Percentiles rank a stretch among this genome's conserved stretches.
These are phyloP conservation scores for Fusarium pseudocircinatum DNA, from an alignment of 2,329 filamentous ascomycete species.

Conservation along the genomic window DNA sequence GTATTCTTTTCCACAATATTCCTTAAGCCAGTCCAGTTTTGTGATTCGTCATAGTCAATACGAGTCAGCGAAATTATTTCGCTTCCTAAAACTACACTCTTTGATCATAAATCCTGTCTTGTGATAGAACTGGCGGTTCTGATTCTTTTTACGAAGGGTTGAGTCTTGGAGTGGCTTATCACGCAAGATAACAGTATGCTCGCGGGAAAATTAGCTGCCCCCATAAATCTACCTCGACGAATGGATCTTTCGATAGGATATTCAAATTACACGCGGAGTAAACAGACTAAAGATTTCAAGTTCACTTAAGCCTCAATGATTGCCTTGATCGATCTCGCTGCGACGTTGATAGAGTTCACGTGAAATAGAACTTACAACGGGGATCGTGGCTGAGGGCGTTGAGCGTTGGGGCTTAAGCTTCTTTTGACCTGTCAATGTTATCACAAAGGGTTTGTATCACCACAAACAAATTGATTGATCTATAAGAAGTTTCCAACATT, in stretches of 20 bases:
- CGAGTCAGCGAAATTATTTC: too few relatives aligned
- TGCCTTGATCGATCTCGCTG: background rate
- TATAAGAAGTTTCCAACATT: constrained; percentile 45
- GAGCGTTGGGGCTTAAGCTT: background rate
- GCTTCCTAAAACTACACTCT: too few relatives aligned
- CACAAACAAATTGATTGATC: background rate
- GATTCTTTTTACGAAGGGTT: too few relatives aligned
- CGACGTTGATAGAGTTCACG: background rate
- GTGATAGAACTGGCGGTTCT: too few relatives aligned
- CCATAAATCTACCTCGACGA: background rate
- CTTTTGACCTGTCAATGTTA: background rate
- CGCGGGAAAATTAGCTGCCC: too few relatives aligned
- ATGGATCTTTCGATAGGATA: background rate
- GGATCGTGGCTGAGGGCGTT: background rate
- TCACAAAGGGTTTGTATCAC: too few relatives aligned
- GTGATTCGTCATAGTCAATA: too few relatives aligned
- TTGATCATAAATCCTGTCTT: too few relatives aligned
- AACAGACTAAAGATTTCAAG: background rate
- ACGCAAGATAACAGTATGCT: too few relatives aligned
- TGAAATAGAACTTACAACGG: background rate
- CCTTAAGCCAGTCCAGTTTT: background rate
- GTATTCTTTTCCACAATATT: too few relatives aligned
- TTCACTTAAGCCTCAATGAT: background rate
- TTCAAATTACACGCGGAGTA: background rate
- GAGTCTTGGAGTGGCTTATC: too few relatives aligned